phyloP scores from a whole-genome alignment of 2,329 filamentous ascomycete genomes.

The Sporothrix schenckii region DNA sequence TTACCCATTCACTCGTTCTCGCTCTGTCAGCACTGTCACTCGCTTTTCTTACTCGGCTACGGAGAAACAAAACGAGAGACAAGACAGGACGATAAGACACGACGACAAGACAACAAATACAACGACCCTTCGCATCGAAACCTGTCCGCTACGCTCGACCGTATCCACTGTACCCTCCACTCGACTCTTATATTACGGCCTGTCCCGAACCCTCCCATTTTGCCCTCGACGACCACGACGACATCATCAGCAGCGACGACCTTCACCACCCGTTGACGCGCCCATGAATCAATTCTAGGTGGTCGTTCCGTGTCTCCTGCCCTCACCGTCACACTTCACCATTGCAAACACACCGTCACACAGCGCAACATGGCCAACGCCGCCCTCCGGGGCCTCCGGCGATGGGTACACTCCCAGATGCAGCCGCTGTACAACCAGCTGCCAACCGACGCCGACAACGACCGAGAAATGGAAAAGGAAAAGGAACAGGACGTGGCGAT shows the following conservation, averaged over 20 bases:
- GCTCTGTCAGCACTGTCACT: constrained; percentile 5
- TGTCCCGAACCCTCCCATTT: background rate
- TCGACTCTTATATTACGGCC: background rate
- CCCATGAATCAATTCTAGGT: too few relatives aligned
- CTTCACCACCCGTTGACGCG: too few relatives aligned
- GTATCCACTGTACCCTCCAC: background rate
- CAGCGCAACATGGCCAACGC: constrained; percentile 16
- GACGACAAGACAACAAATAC: too few relatives aligned
- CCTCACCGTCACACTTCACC: background rate
- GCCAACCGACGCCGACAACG: background rate
- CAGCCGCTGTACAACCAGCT: constrained; percentile 24
- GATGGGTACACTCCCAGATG: constrained; percentile 10
- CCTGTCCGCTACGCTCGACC: too few relatives aligned
- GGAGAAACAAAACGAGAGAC: constrained; percentile 9
- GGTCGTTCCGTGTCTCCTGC: too few relatives aligned
- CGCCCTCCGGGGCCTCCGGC: constrained; percentile 22
- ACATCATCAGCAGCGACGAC: too few relatives aligned
- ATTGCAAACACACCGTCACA: background rate
- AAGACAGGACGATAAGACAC: background rate
- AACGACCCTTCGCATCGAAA: too few relatives aligned
- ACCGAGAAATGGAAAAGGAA: background rate
- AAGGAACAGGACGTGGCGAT: background rate
- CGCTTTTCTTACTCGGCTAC: background rate
- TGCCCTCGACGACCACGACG: background rate
- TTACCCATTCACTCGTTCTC: background rate